Conservation (phyloP, 2,329 filamentous ascomycete genomes). For the Aspergillus brunneoviolaceus region DNA sequence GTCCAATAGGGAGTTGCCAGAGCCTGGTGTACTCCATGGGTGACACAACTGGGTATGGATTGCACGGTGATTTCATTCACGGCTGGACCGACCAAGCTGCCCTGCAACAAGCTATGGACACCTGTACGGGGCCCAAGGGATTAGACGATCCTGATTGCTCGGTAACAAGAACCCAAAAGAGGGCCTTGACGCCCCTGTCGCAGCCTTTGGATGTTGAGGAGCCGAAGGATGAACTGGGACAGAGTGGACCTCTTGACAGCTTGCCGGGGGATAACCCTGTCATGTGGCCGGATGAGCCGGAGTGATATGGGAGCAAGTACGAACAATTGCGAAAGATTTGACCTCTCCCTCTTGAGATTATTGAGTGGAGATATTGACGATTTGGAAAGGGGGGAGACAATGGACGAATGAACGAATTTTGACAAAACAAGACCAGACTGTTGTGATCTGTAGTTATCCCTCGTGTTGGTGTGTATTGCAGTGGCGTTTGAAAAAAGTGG, state of each 20-base stretch:
- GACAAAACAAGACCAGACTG: too few relatives aligned
- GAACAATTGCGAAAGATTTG: too few relatives aligned
- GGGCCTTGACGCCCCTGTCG: slow-evolving; percentile 8
- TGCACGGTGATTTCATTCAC: slow-evolving; percentile 56
- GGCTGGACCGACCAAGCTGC: slow-evolving; percentile 46
- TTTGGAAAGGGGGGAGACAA: not conserved
- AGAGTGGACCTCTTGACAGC: slow-evolving; percentile 11
- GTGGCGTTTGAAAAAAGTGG: not conserved
- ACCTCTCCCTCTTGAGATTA: not conserved
- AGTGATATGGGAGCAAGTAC: not conserved
- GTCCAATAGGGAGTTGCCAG: slow-evolving; percentile 22
- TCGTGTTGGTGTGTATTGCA: not conserved
- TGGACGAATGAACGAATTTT: too few relatives aligned
- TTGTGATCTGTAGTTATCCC: too few relatives aligned
- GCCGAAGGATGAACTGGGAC: slow-evolving; percentile 19
- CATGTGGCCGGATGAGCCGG: not conserved
- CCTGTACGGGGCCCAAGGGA: slow-evolving; percentile 19
- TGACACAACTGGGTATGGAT: slow-evolving; percentile 48
- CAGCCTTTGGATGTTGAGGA: slow-evolving; percentile 11
- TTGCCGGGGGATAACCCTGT: slow-evolving; percentile 21
- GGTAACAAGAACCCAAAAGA: slow-evolving; percentile 17
- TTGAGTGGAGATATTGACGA: not conserved
- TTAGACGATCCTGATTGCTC: slow-evolving; percentile 17
- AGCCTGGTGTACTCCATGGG: slow-evolving; percentile 43
- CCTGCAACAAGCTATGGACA: slow-evolving; percentile 40